Base-by-base conservation (phyloP, 2,329 filamentous ascomycete genomes). In the Phialemoniopsis sp. region DNA sequence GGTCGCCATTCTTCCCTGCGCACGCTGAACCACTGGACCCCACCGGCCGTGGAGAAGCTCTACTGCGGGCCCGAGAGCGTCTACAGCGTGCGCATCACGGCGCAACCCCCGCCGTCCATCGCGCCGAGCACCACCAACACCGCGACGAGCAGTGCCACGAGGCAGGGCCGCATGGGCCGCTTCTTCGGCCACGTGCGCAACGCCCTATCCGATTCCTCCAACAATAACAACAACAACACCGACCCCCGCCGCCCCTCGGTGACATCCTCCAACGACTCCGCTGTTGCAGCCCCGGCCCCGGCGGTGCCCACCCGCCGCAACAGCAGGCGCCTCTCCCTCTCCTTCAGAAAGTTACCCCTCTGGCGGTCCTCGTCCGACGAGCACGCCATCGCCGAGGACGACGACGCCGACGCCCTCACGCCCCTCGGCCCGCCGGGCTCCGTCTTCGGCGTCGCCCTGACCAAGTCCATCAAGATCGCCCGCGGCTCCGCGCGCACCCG, bases 391-490 rank as follows among this genome's bases (percentile, higher is more conserved):
- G 51, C 55, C n/a, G 44, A 32, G 10, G 17, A 49, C 7, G 54
- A 54, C 29, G 50, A 48, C 5, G 36, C 46, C 5, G 48, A 50
- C 7, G 8, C 21, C 21, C 21, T 26, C 6, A 26, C 21, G 21
- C 21, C 21, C 21, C 21, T 26, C 21, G 21, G 21, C 21, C 21
- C 21, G 32, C 50, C 54, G 17, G 55, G 55, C 31, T 47, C 56
- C 28, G 57, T 68, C 13, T 68, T 68, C 41, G 63, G 65, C 21
- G 63, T 65, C 4, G 55, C 63, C 2, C 51, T 69, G 6, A 51
- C 57, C 40, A 61, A 60, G 47, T 64, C 59, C 45, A 66, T 70
- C 51, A 50, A 56, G 28, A 48, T 67, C 8, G 64, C 65, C 17
- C 58, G 60, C 32, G 59, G 63, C 5, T 50, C 58, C 2, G 64